Conservation (phyloP, 306 rosid genomes). For the Malus fusca region DNA sequence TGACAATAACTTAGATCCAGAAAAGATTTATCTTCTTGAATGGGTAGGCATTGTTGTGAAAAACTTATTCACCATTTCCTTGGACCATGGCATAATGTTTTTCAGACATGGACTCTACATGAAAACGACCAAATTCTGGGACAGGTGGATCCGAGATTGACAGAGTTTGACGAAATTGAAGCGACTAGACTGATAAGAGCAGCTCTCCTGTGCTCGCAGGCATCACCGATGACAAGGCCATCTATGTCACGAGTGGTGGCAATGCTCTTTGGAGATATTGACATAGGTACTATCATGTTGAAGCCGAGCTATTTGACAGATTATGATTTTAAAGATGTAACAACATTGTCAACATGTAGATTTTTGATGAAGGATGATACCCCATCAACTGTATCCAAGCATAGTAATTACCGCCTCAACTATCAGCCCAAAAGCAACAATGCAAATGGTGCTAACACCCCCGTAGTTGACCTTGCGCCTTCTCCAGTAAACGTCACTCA, state of each 20-base stretch:
- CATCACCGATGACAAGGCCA: conserved; percentile 10
- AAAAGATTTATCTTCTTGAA: conserved; percentile 14
- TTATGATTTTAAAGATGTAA: conserved; percentile 11
- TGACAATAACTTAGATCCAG: background rate
- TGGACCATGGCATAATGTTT: background rate
- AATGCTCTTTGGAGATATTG: conserved; percentile 17
- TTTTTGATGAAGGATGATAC: background rate
- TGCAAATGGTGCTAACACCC: background rate
- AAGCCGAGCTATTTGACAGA: conserved; percentile 26
- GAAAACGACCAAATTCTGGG: conserved; percentile 6
- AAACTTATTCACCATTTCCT: background rate
- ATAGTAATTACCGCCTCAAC: background rate
- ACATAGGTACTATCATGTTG: background rate
- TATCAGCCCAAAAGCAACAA: background rate
- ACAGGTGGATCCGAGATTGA: conserved; percentile 12
- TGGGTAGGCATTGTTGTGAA: conserved; percentile 7
- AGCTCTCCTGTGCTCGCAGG: conserved; percentile 21
- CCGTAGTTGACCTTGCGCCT: background rate
- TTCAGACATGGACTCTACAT: conserved; percentile 14
- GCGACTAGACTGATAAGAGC: conserved; percentile 3
- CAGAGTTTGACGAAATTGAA: background rate
- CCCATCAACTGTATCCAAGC: background rate
- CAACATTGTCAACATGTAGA: background rate
- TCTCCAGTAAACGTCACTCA: conserved; percentile 1
- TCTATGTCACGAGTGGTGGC: conserved; percentile 23